phyloP scores from a whole-genome alignment of 192 early-diverging fungal genomes.

The Rhizophagus clarus region DNA sequence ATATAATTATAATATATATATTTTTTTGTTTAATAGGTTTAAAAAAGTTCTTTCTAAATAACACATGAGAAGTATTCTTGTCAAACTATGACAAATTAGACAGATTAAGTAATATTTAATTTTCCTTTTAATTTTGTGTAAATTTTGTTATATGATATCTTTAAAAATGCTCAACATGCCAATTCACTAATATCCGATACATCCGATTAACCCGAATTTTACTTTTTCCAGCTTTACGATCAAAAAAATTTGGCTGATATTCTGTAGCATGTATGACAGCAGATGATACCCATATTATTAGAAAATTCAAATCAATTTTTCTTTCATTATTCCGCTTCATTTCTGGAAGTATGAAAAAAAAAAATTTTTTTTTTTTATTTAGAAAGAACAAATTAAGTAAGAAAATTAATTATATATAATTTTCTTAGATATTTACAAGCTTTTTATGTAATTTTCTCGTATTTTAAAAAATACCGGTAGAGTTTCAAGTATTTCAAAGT shows the following conservation, averaged over 20 bases:
- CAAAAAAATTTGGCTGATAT: neutral
- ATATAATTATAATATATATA: no score
- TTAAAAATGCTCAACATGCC: neutral
- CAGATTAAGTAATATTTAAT: no score
- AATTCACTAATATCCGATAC: neutral
- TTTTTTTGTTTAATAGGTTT: no score
- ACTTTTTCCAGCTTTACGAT: neutral
- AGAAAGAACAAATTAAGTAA: no score
- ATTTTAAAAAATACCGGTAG: neutral
- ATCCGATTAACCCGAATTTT: neutral
- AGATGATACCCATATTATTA: neutral
- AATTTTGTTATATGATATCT: neutral
- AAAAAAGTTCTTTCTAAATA: no score
- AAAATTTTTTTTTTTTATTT: no score
- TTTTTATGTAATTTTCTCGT: neutral
- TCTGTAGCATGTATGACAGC: neutral
- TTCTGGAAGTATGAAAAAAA: neutral
- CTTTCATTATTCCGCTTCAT: neutral
- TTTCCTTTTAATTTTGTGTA: no score
- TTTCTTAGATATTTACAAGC: no score
- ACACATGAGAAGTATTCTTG: no score
- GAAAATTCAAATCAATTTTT: neutral
- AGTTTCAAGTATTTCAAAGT: neutral
- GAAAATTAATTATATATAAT: no score
- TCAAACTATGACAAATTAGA: no score